Conservation (phyloP, 345 rosid genomes). For the Cardiospermum halicacabum region DNA sequence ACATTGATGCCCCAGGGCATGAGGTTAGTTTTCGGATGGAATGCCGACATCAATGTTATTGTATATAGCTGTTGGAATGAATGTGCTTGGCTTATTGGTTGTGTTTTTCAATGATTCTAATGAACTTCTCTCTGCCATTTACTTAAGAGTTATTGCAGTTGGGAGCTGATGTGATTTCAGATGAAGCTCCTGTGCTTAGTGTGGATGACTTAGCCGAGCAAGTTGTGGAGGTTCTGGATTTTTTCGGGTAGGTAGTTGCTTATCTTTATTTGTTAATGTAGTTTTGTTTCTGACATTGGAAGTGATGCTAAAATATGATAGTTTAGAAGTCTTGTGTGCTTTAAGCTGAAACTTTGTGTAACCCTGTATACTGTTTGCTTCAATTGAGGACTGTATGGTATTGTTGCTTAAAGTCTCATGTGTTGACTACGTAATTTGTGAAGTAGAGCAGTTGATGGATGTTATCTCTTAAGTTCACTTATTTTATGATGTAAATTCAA, state of each 20-base stretch:
- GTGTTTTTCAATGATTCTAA: constrained; percentile 17
- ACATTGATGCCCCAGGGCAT: constrained; percentile 67
- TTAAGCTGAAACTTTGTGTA: not conserved
- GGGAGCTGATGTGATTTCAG: constrained; percentile 53
- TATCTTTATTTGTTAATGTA: not conserved
- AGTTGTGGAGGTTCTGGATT: constrained; percentile 57
- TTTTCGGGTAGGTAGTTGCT: constrained; percentile 37
- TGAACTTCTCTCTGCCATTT: constrained; percentile 25
- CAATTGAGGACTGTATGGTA: not conserved
- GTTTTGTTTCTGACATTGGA: not conserved
- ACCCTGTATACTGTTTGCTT: not conserved
- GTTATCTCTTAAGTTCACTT: not conserved
- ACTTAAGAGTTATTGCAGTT: constrained; percentile 56
- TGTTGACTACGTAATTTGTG: not conserved
- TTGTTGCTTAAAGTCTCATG: not conserved
- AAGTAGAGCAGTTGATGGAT: not conserved
- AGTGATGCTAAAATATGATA: not conserved
- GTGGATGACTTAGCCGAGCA: constrained; percentile 61
- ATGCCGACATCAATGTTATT: not conserved
- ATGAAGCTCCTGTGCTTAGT: constrained; percentile 43
- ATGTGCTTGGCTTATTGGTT: not conserved
- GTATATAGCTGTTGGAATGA: not conserved
- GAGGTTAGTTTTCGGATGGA: constrained; percentile 42
- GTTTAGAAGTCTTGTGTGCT: not conserved
- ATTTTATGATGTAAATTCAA: not conserved